Conservation (phyloP, 2,329 filamentous ascomycete species). For the Capronia coronata region DNA sequence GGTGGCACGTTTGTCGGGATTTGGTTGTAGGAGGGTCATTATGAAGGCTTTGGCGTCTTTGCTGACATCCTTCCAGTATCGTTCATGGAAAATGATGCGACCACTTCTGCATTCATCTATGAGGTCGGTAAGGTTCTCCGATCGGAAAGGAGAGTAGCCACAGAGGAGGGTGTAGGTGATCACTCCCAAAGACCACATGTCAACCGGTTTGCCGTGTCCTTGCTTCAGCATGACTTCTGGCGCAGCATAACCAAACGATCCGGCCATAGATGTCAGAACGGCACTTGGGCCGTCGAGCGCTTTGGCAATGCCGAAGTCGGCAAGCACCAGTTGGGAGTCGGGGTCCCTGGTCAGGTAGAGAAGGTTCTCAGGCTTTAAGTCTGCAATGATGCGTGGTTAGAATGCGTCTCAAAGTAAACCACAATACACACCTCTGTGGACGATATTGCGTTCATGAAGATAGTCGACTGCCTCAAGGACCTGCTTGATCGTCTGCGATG, state of each 20-base stretch:
- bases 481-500: slow-evolving; percentile 89
- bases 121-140: slow-evolving; percentile 84
- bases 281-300: slow-evolving; percentile 88
- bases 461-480: slow-evolving; percentile 90
- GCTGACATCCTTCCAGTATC: slow-evolving; percentile 98
- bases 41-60: slow-evolving; percentile 95
- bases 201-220: slow-evolving; percentile 94
- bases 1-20: slow-evolving; percentile 67
- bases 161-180: slow-evolving; percentile 98
- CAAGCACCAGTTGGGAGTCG: slow-evolving; percentile 81
- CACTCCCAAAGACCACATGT: slow-evolving; percentile 99
- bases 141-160: slow-evolving; percentile 95
- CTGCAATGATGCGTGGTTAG: slow-evolving; percentile 44
- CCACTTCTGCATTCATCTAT: slow-evolving; percentile 87
- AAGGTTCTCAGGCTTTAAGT: slow-evolving; percentile 96
- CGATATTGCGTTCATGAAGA: slow-evolving; percentile 87
- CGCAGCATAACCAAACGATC: slow-evolving; percentile 94
- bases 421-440: slow-evolving; percentile 68
- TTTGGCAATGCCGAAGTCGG: slow-evolving; percentile 98
- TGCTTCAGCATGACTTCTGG: slow-evolving; percentile 98
- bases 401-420: background rate
- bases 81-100: slow-evolving; percentile 87
- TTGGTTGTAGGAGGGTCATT: slow-evolving; percentile 67
- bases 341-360: slow-evolving; percentile 76
- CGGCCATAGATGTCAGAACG: slow-evolving; percentile 95